These are phyloP conservation scores for Eutypella sp. DNA, from an alignment of 2,329 filamentous ascomycete genomes.

Conservation along the genomic window DNA sequence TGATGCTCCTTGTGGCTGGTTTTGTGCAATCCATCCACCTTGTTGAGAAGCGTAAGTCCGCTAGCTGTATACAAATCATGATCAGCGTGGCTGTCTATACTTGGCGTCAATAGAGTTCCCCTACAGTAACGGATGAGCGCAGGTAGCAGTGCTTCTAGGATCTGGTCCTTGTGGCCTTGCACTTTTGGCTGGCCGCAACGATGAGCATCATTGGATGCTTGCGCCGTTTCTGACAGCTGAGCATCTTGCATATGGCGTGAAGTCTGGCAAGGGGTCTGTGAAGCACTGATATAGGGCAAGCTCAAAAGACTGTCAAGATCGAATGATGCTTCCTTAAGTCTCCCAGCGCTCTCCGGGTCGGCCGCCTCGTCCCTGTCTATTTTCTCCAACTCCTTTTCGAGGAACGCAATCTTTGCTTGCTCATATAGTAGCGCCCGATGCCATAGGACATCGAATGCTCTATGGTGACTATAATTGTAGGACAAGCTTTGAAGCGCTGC, in stretches of 20 bases:
- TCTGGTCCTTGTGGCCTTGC: slow-evolving; percentile 9
- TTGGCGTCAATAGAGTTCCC: neutral
- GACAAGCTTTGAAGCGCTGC: slow-evolving; percentile 1
- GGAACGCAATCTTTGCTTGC: slow-evolving; percentile 1
- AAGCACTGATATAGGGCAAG: neutral
- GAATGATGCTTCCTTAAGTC: neutral
- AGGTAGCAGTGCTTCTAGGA: slow-evolving; percentile 3
- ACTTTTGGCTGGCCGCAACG: neutral
- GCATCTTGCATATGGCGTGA: neutral
- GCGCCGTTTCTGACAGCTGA: neutral
- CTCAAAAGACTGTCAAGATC: neutral
- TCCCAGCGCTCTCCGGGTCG: neutral
- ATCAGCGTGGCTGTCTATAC: neutral
- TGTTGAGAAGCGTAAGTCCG: neutral
- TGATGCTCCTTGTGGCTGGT: neutral
- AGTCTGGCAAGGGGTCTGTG: neutral
- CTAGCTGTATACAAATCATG: neutral
- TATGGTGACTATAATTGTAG: slow-evolving; percentile 3
- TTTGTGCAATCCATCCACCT: neutral
- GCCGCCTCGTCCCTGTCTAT: slow-evolving; percentile 1
- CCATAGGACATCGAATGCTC: neutral
- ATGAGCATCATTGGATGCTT: neutral
- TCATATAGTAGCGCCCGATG: slow-evolving; percentile 2
- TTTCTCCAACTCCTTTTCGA: neutral
- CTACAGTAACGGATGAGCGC: slow-evolving; percentile 5